A percentile compares a stretch with the other conserved stretches of the same genome.
Conservation (phyloP, 257 asterid species). For the Plantago elongata region DNA sequence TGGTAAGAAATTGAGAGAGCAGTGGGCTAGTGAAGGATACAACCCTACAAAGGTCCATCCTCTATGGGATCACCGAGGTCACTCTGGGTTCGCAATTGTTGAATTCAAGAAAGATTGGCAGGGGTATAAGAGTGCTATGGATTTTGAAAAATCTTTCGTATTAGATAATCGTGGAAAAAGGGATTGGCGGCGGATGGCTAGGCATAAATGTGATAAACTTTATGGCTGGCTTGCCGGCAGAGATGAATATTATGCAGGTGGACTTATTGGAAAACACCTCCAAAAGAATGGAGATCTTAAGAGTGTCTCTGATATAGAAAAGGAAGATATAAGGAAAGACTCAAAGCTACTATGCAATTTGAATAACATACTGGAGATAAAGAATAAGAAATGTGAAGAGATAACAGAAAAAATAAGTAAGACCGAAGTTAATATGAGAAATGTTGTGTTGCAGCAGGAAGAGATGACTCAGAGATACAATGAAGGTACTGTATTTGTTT, state of each 20-base stretch:
- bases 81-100: constrained; percentile 69
- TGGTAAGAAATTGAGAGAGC: constrained; percentile 57
- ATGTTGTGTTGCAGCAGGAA: constrained; percentile 58
- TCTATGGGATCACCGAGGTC: constrained; percentile 58
- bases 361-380: constrained; percentile 40
- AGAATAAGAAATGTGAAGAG: constrained; percentile 47
- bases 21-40: constrained; percentile 54
- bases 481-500: constrained; percentile 37
- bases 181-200: constrained; percentile 43
- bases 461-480: constrained; percentile 49
- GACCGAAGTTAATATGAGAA: constrained; percentile 42
- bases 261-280: constrained; percentile 58
- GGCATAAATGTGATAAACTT: constrained; percentile 38
- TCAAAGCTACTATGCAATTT: constrained; percentile 43
- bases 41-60: constrained; percentile 63
- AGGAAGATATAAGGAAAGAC: constrained; percentile 46
- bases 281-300: constrained; percentile 71
- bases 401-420: constrained; percentile 52
- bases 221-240: constrained; percentile 89
- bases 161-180: constrained; percentile 53
- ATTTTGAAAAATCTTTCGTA: constrained; percentile 74
- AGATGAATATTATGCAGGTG: constrained; percentile 45
- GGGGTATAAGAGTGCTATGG: constrained; percentile 72
- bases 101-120: constrained; percentile 69
- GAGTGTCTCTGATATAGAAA: constrained; percentile 58